Evolutionary conservation across 2,329 filamentous ascomycete species (phyloP), one percentile per base, ranked within the genome.

Genomic region (Ophiostoma angusticollis): DNA sequence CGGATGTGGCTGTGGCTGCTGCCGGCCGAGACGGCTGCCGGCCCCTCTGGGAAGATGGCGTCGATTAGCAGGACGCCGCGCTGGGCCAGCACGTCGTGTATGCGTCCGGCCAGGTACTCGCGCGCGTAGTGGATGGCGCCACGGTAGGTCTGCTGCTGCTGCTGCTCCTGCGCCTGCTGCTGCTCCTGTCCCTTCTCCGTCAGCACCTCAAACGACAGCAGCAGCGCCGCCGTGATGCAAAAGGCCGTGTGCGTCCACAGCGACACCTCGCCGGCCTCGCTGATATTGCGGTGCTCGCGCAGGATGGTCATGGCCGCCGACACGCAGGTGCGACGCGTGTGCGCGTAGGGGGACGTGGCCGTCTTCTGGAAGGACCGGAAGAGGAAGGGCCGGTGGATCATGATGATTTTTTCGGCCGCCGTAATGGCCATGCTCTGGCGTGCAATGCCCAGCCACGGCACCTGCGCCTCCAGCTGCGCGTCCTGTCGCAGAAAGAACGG

Each of bases 361-460:
- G 49, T 41, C 13, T 48, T 46, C 47, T 54, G 54, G 47, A 52
- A 51, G 1, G 50, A 55, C 6, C 49, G 50, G 37, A 58, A 56
- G 3, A 60, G 47, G 24, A 61, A 55, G 0, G 56, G 54, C 2
- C 58, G 53, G 41, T 61, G 58, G 18, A 61, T 55, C 54, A 59
- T 58, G 45, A 60, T 59, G 24, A 59, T 58, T 44, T 61, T 61
- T 36, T 61, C 58, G 2, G 58, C 57, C 7, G 56, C 55, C 0
- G 56, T 58, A 18, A 61, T 59, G 7, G 58, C 56, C 19, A 60
- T 51, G 39, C 55, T 59, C 25, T 53, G 52, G 9, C 56, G 53
- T 6, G 58, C 58, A 11, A 47, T 57, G 2, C 46, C 46, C 9
- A 60, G 49, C 58, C 58, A 60, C 1, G 51, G 49, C 4, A 53